Evolutionary conservation across 495 filamentous ascomycete genomes (phyloP).

Genomic region (Penicillium salamii): DNA sequence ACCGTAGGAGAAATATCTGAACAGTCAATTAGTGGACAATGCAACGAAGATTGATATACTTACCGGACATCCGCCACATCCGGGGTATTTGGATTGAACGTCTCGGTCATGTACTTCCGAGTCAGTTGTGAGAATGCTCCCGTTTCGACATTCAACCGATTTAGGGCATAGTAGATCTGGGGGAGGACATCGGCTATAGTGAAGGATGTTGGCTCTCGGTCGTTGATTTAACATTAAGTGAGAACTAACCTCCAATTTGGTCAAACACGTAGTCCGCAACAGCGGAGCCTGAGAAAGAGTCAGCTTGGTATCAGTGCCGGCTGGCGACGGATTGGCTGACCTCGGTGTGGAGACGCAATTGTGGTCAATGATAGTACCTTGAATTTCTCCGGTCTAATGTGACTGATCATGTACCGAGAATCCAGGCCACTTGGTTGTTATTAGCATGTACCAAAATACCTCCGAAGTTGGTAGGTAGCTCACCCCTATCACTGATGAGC

Average conservation of each 20-base stretch:
- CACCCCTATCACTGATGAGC: slow-evolving; percentile 41
- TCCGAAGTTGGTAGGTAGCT: slow-evolving; percentile 20
- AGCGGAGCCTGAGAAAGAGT: slow-evolving; percentile 52
- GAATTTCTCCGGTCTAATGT: slow-evolving; percentile 66
- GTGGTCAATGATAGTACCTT: slow-evolving; percentile 80
- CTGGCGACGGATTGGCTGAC: slow-evolving; percentile 24
- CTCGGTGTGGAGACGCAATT: slow-evolving; percentile 83
- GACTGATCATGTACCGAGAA: slow-evolving; percentile 88
- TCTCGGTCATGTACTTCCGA: slow-evolving; percentile 70
- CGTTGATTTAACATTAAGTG: no score
- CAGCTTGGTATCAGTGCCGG: slow-evolving; percentile 5
- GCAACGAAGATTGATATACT: slow-evolving; percentile 9
- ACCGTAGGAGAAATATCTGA: slow-evolving; percentile 86
- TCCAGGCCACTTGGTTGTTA: slow-evolving; percentile 69
- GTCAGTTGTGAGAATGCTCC: slow-evolving; percentile 87
- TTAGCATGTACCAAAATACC: slow-evolving; percentile 17
- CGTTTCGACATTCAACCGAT: slow-evolving; percentile 67
- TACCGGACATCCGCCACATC: slow-evolving; percentile 68
- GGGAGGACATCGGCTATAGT: slow-evolving; percentile 53
- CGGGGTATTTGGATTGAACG: slow-evolving; percentile 79
- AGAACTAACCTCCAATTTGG: slow-evolving; percentile 56
- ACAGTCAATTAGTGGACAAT: background rate
- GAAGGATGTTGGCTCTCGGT: background rate
- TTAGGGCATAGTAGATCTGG: slow-evolving; percentile 65
- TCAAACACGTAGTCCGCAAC: slow-evolving; percentile 84